phyloP scores from a whole-genome alignment of 2,329 filamentous ascomycete genomes.

The Ophiosphaerella korrae region DNA sequence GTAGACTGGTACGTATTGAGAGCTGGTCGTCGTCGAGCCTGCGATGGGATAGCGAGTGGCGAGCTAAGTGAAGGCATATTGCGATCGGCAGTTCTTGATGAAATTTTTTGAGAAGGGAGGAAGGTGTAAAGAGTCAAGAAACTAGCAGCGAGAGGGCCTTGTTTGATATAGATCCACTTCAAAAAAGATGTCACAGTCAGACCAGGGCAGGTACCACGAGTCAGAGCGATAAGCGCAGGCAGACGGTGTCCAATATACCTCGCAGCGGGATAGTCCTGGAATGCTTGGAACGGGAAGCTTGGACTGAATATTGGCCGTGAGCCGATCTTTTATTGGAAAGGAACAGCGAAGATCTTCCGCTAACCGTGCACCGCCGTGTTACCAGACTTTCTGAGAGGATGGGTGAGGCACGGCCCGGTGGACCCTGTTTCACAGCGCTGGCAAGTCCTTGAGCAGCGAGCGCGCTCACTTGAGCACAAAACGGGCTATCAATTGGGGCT shows the following conservation, averaged over 20 bases:
- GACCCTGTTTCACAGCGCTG: conserved; percentile 34
- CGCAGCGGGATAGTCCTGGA: conserved; percentile 37
- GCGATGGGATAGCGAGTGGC: conserved; percentile 43
- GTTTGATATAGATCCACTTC: conserved; percentile 7
- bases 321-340: conserved; percentile 38
- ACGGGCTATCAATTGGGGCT: conserved; percentile 30
- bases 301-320: conserved; percentile 27
- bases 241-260: conserved; percentile 40
- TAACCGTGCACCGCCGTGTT: conserved; percentile 30
- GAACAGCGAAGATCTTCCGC: conserved; percentile 40
- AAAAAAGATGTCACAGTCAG: neutral
- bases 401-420: conserved; percentile 26
- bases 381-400: conserved; percentile 30
- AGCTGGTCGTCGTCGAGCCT: conserved; percentile 39
- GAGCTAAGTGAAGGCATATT: conserved; percentile 40
- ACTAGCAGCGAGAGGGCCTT: conserved; percentile 30
- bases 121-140: conserved; percentile 22
- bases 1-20: conserved; percentile 43
- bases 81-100: conserved; percentile 9
- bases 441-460: conserved; percentile 16
- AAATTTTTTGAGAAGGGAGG: conserved; percentile 19
- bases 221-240: conserved; percentile 23
- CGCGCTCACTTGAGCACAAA: conserved; percentile 23
- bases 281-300: conserved; percentile 27
- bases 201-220: conserved; percentile 11